Evolutionary conservation across 371 early-diverging fungal genomes (phyloP).

Genomic region (Nematocida major): DNA sequence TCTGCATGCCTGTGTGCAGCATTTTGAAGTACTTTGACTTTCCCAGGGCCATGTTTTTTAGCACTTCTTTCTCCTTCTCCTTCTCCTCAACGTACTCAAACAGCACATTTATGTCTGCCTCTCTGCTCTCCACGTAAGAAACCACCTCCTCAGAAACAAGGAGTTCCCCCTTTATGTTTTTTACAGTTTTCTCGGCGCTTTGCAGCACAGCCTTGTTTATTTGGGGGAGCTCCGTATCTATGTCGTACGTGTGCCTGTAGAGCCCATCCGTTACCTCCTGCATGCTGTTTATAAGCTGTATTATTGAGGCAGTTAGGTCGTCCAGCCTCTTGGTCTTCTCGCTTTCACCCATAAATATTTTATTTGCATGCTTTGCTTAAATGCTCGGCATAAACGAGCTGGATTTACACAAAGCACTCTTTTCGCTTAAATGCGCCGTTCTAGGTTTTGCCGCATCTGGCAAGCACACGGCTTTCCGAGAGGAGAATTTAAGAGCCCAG

Average conservation of each 20-base stretch:
- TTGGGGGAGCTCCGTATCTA: conserved; percentile 33
- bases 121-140: background rate
- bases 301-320: background rate
- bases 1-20: conserved; percentile 19
- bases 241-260: conserved; percentile 49
- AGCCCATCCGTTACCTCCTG: conserved; percentile 28
- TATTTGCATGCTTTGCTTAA: background rate
- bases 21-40: conserved; percentile 42
- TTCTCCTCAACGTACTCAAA: conserved; percentile 27
- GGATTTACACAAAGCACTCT: background rate
- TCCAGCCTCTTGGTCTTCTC: conserved; percentile 15
- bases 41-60: conserved; percentile 1
- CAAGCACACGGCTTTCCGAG: too few species aligned
- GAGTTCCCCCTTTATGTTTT: background rate
- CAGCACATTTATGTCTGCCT: background rate
- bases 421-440: too few species aligned
- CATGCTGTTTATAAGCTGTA: conserved; percentile 42
- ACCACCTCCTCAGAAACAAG: conserved; percentile 17
- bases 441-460: too few species aligned
- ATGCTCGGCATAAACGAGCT: background rate
- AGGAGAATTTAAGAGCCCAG: too few species aligned
- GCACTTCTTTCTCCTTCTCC: conserved; percentile 9
- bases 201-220: conserved; percentile 29
- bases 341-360: conserved; percentile 15
- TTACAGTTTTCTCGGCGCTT: conserved; percentile 12